Evolutionary conservation across 2,329 filamentous ascomycete species (phyloP).

Genomic region (Fusarium acutatum): DNA sequence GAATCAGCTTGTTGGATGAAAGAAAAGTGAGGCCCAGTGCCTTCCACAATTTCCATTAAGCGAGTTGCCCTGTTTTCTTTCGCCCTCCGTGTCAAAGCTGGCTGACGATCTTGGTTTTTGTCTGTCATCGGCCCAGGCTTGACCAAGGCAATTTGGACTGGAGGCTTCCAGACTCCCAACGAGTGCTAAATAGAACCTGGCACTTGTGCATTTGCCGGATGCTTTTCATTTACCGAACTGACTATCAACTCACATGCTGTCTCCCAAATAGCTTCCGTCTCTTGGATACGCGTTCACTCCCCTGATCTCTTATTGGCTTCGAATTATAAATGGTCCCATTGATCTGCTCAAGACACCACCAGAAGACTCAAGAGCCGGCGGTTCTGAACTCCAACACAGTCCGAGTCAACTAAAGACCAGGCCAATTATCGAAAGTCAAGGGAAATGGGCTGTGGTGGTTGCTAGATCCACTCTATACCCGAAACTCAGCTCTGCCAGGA

Average conservation of each 20-base stretch:
- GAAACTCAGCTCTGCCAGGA: constrained; percentile 1
- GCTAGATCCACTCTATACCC: constrained; percentile 2
- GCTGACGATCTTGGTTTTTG: constrained; percentile 47
- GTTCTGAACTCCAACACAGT: neutral
- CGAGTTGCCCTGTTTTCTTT: constrained; percentile 13
- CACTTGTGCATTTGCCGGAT: constrained; percentile 4
- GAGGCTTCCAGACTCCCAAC: constrained; percentile 1
- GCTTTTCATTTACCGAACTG: neutral
- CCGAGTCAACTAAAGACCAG: neutral
- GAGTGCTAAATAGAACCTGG: neutral
- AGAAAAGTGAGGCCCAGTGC: neutral
- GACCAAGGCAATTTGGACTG: constrained; percentile 3
- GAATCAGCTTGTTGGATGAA: neutral
- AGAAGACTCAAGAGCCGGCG: neutral
- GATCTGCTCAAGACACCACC: constrained; percentile 14
- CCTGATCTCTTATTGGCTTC: neutral
- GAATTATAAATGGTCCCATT: constrained; percentile 6
- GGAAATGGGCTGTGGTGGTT: neutral
- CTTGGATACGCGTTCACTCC: neutral
- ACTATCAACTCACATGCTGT: constrained; percentile 5
- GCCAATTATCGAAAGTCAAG: neutral
- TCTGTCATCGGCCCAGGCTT: constrained; percentile 43
- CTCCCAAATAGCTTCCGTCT: neutral
- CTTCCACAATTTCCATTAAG: neutral
- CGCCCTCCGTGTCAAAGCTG: neutral